Base-by-base conservation (phyloP, 768 basidiomycete genomes). In the Dendrothele bispora region DNA sequence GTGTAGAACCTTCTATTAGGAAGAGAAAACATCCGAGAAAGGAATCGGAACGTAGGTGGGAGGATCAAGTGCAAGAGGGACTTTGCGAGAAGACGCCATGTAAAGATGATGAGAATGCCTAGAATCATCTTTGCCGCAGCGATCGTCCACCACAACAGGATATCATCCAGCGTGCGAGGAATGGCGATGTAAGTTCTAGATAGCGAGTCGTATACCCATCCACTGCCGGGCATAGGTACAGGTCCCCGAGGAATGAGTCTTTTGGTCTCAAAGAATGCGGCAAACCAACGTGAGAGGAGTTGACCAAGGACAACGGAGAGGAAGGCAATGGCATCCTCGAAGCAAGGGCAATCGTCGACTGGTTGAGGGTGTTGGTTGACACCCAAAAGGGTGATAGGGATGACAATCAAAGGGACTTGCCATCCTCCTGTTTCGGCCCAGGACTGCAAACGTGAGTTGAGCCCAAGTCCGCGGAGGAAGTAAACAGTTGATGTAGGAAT, bases 261-360 rank as follows among this genome's bases (percentile, higher is more conserved):
- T n/a, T 51, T 26, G n/a, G 47, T 37, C 20, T 18, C 36, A 38
- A 37, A 51, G 30, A 35, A 52, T 14, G 24, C 55, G 59, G 73
- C 73, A 24, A 65, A 72, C 93, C 94, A 97, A 36, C 79, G 73
- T 0, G 81, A 82, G 0, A 93, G 61, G 20, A 80, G 68, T 17
- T 75, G 70, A n/a, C 95, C 95, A 28, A 88, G 71, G 15, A 90
- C 74, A 34, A 93, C 93, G 21, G 89, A 85, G n/a, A 88, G 69
- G 54, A 94, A 87, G 0, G 95, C 93, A 42, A 98, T 95, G 3
- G 95, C 91, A 59, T 98, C 95, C 61, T 97, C 95, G 65, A 97
- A 99, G 66, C 95, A 98, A 2, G 95, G 95, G 55, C 95, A 98
- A 58, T 95, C 92, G 48, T 98, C 95, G 7, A 95, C 89, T 0